These are phyloP conservation scores for Cicer chorassanicum DNA, from an alignment of 306 rosid species.

Conservation along the genomic window DNA sequence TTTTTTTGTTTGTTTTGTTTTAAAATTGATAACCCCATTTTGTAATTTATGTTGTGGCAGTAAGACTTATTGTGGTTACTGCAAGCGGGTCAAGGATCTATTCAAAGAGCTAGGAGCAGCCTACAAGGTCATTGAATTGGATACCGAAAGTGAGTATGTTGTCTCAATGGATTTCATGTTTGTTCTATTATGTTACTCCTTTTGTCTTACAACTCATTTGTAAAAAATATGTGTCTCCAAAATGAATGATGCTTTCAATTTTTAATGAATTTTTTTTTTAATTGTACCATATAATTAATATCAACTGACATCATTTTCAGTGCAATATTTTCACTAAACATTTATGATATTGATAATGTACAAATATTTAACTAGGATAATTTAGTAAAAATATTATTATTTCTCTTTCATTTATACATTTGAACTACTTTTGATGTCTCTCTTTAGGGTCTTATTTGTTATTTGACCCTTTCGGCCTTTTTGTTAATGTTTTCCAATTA, in stretches of 20 bases:
- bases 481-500: not conserved
- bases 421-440: not conserved
- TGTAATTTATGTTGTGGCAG: slow-evolving; percentile 53
- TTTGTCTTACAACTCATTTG: no score
- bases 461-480: not conserved
- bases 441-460: not conserved
- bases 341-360: not conserved
- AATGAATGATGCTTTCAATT: no score
- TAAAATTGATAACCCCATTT: not conserved
- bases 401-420: no score
- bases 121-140: slow-evolving; percentile 70
- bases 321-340: no score
- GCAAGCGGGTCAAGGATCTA: slow-evolving; percentile 70
- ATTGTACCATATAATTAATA: no score
- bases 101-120: slow-evolving; percentile 65
- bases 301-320: no score
- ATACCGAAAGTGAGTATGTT: slow-evolving; percentile 60
- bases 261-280: no score
- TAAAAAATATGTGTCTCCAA: no score
- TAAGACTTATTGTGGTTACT: slow-evolving; percentile 86
- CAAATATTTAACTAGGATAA: no score
- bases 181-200: not conserved
- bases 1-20: not conserved
- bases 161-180: slow-evolving; percentile 3
- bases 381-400: no score